Percentiles rank a stretch among this genome's conserved stretches.
These are phyloP conservation scores for Diutina scorzettiae DNA, from an alignment of 1,139 yeast species.

Conservation along the genomic window DNA sequence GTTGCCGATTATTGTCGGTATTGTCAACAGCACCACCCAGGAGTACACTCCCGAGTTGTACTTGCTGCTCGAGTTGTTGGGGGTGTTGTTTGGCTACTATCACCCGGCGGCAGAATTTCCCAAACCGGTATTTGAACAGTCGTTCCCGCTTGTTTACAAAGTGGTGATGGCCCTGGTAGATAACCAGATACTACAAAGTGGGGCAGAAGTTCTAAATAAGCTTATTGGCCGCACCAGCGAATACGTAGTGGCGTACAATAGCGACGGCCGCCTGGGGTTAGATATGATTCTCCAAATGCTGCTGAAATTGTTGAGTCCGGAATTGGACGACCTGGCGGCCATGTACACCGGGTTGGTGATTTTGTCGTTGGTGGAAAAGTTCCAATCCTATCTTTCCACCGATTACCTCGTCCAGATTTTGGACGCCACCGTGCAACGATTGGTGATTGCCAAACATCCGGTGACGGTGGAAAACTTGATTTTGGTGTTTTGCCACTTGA, in stretches of 20 bases:
- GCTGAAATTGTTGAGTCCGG: constrained; percentile 60
- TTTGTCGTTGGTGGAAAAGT: constrained; percentile 50
- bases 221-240: constrained; percentile 42
- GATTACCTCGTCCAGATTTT: constrained; percentile 48
- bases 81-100: constrained; percentile 38
- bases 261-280: constrained; percentile 29
- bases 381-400: constrained; percentile 34
- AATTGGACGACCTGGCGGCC: constrained; percentile 69
- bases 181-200: constrained; percentile 66
- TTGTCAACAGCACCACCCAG: constrained; percentile 19
- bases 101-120: constrained; percentile 30
- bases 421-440: constrained; percentile 59
- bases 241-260: constrained; percentile 19
- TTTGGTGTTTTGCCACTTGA: constrained; percentile 64
- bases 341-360: constrained; percentile 62
- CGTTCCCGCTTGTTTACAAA: constrained; percentile 40
- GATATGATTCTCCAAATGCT: constrained; percentile 47
- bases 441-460: constrained; percentile 53
- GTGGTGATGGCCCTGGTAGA: constrained; percentile 51
- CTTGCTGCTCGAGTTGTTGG: constrained; percentile 55
- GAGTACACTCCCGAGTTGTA: constrained; percentile 50
- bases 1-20: constrained; percentile 36
- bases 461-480: constrained; percentile 67
- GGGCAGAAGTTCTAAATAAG: constrained; percentile 63
- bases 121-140: constrained; percentile 31